A percentile compares a stretch with the other conserved stretches of the same genome.
Conservation (phyloP, 495 filamentous ascomycete genomes). For the Penicillium chermesinum region DNA sequence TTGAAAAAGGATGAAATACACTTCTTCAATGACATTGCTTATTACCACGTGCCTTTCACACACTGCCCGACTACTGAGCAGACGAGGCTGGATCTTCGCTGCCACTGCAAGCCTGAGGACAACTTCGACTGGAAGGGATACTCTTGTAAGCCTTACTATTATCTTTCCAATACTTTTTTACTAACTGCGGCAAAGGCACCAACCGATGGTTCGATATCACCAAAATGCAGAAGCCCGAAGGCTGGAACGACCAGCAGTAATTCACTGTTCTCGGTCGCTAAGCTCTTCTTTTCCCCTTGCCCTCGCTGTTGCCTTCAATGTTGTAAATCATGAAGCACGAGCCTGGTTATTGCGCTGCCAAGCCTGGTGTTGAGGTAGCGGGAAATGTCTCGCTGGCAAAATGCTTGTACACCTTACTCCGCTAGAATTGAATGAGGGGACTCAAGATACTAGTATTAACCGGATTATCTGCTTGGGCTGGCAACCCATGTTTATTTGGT, state of each 20-base stretch:
- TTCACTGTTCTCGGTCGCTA: constrained; percentile 20
- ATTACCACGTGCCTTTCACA: constrained; percentile 98
- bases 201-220: constrained; percentile 78
- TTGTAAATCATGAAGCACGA: constrained; percentile 23
- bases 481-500: background rate
- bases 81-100: constrained; percentile 72
- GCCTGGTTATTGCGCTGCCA: constrained; percentile 6
- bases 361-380: constrained; percentile 6
- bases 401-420: constrained; percentile 9
- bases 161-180: background rate
- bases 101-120: constrained; percentile 88
- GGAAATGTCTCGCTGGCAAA: constrained; percentile 7
- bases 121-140: constrained; percentile 99
- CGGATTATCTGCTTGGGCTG: background rate
- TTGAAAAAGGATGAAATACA: constrained; percentile 90
- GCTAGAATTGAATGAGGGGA: constrained; percentile 6
- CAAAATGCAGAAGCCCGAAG: constrained; percentile 70
- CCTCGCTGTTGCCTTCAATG: constrained; percentile 12
- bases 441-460: too few species aligned
- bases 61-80: constrained; percentile 91
- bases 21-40: constrained; percentile 98
- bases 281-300: constrained; percentile 13
- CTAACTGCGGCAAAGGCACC: constrained; percentile 52
- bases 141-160: constrained; percentile 61
- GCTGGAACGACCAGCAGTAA: constrained; percentile 66